Evolutionary conservation across 768 basidiomycete species (phyloP), one percentile per base, ranked within the genome.

Genomic region (Mycena haematopus): DNA sequence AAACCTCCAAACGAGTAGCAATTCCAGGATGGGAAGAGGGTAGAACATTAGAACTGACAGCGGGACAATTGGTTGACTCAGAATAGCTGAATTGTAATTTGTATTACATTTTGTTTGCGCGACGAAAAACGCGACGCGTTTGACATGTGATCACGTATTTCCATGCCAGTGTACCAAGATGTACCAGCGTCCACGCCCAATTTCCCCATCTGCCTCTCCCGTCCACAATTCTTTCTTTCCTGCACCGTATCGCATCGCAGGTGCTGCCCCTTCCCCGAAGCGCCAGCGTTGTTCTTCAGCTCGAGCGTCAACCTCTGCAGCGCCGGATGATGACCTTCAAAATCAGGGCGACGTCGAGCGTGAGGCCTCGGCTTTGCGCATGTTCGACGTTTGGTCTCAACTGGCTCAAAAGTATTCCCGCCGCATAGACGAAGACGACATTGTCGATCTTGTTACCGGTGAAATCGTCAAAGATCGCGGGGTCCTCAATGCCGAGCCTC

Each of bases 201-300:
- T 84, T 38, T 82, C 84, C 1, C 84, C 85, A 27, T 85, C 85
- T 24, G 79, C 80, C 2, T 86, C 86, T 0, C 84, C 84, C 5
- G 83, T 75, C 17, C 33, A 46, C 24, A 51, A 44, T 24, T 71
- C 71, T 27, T 70, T 63, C 50, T 70, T 65, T 47, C 67, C 69
- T 24, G 64, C 63, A n/a, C 66, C 72, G 13, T 70, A n/a, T n/a
- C n/a, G n/a, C n/a, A n/a, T n/a, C n/a, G n/a, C n/a, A n/a, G n/a
- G n/a, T n/a, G 69, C 70, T 31, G 65, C 77, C 54, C 80, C 81
- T 40, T 80, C 82, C 25, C 46, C 75, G 15, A 88, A 88, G 73
- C 82, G 81, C 56, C 78, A 75, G 40, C 83, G 86, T 58, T 75
- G 80, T 24, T 74, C 77, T 60, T 74, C 58, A 58, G 38, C 67